Evolutionary conservation across 176 grass and related monocot genomes (phyloP).

Genomic region (Oryza officinalis): DNA sequence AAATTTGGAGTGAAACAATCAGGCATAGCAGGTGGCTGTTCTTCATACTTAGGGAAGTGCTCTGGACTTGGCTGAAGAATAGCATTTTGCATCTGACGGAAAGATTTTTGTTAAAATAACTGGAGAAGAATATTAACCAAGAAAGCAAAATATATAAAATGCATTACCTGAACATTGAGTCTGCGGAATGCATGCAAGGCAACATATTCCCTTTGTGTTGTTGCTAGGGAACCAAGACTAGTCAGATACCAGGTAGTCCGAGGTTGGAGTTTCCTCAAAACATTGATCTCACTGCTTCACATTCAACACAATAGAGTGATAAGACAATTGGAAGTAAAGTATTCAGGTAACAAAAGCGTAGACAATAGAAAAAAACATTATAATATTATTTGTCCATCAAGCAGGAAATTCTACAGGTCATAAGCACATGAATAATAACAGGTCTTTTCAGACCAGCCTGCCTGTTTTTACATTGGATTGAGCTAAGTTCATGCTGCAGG

Average conservation of each 20-base stretch:
- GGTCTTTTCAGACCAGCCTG: not conserved
- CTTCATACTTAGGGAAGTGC: conserved; percentile 95
- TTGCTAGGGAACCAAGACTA: conserved; percentile 92
- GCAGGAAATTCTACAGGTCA: not conserved
- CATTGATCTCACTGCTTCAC: conserved; percentile 54
- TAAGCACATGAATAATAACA: not conserved
- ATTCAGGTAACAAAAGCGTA: conserved; percentile 3
- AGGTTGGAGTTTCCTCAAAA: conserved; percentile 81
- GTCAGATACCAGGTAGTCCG: conserved; percentile 80
- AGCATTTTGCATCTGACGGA: conserved; percentile 91
- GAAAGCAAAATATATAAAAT: conserved; percentile 25
- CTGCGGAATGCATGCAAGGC: conserved; percentile 93
- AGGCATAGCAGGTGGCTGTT: conserved; percentile 86
- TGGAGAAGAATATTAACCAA: conserved; percentile 5
- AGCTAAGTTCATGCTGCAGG: not conserved
- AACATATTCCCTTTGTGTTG: conserved; percentile 97
- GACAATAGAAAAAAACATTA: conserved; percentile 9
- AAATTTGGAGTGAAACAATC: conserved; percentile 97
- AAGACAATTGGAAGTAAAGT: conserved; percentile 7
- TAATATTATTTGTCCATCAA: not conserved
- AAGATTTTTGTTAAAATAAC: conserved; percentile 28
- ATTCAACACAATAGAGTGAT: conserved; percentile 3
- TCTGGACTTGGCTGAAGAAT: conserved; percentile 97
- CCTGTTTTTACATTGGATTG: not conserved
- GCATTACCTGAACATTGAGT: conserved; percentile 74